Conservation (phyloP, 75 land plant genomes). For the Larix kaempferi region DNA sequence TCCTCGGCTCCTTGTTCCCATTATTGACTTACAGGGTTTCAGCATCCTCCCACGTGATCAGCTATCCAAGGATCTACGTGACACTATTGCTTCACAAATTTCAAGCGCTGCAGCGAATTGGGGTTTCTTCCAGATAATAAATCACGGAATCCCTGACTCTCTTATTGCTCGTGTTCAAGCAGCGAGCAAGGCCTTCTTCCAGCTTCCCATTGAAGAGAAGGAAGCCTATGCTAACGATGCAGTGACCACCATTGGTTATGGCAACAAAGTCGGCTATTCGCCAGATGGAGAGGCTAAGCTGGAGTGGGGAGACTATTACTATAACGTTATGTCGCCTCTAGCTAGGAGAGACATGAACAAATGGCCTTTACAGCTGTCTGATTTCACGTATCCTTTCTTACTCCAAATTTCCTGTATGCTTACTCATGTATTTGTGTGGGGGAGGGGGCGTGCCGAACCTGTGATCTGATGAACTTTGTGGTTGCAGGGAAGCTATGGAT, state of each 20-base stretch:
- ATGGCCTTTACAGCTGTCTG: background rate
- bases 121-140: constrained; percentile 3
- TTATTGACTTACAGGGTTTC: background rate
- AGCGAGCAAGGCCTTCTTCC: background rate
- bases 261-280: background rate
- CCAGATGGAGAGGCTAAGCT: background rate
- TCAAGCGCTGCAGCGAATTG: background rate
- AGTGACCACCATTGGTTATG: background rate
- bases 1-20: background rate
- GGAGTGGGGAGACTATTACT: constrained; percentile 1
- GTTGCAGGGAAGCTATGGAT: constrained; percentile 6
- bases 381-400: background rate
- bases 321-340: background rate
- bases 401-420: background rate
- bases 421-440: no score
- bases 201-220: background rate
- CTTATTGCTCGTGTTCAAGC: background rate
- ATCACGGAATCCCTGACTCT: background rate
- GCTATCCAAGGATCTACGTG: no score
- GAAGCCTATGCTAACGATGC: background rate
- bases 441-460: no score
- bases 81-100: background rate
- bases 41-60: background rate
- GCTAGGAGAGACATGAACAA: background rate
- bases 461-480: no score